phyloP scores from a whole-genome alignment of 2,329 filamentous ascomycete genomes.

The Colletotrichum tabaci region DNA sequence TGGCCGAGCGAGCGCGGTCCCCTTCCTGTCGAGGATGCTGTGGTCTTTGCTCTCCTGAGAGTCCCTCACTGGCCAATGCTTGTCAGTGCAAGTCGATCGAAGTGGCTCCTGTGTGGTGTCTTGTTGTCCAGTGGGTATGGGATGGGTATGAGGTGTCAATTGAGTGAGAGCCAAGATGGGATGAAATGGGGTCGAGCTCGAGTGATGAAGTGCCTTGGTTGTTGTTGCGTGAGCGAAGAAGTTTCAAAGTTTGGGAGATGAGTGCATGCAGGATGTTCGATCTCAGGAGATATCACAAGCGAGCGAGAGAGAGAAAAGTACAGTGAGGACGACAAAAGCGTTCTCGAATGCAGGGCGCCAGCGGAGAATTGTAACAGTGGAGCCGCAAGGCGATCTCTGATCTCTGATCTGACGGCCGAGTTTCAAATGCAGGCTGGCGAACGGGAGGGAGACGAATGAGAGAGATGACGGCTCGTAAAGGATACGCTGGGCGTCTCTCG shows the following conservation, averaged over 20 bases:
- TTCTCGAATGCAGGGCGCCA: slow-evolving; percentile 18
- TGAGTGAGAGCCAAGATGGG: slow-evolving; percentile 21
- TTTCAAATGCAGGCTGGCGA: slow-evolving; percentile 25
- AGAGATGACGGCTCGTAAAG: slow-evolving; percentile 16
- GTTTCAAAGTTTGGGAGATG: not conserved
- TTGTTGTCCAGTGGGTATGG: slow-evolving; percentile 8
- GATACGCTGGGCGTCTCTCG: slow-evolving; percentile 23
- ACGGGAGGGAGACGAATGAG: slow-evolving; percentile 18
- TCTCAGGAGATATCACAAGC: slow-evolving; percentile 6
- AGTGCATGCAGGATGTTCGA: not conserved
- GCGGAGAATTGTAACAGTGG: slow-evolving; percentile 15
- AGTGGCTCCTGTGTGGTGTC: not conserved
- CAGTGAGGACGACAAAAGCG: not conserved
- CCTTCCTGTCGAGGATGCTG: slow-evolving; percentile 25
- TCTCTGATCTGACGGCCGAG: slow-evolving; percentile 11
- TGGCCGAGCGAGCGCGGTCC: slow-evolving; percentile 10
- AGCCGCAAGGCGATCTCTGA: slow-evolving; percentile 20
- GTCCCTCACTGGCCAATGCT: slow-evolving; percentile 22
- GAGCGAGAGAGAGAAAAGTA: slow-evolving; percentile 1
- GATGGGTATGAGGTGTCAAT: slow-evolving; percentile 18
- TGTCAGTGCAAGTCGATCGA: slow-evolving; percentile 22
- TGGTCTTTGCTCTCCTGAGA: slow-evolving; percentile 5
- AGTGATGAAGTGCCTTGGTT: not conserved
- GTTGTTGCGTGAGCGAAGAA: not conserved
- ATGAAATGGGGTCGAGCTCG: slow-evolving; percentile 8